These are phyloP conservation scores for Schwanniomyces sp. DNA, from an alignment of 805 yeast genomes.

Conservation along the genomic window DNA sequence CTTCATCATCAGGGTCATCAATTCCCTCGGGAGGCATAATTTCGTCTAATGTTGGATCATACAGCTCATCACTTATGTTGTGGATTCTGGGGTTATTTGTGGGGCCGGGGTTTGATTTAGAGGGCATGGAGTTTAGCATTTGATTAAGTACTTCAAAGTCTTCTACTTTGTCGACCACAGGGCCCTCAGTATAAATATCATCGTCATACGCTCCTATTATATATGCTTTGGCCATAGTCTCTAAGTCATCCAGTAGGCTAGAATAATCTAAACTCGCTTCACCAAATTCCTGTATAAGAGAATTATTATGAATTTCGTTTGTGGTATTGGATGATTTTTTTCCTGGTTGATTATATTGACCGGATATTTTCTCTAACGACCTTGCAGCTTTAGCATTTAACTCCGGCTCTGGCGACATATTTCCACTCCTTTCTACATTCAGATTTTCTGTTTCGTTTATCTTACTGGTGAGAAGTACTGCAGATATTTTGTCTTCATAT, in stretches of 20 bases:
- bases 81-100: constrained; percentile 1
- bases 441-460: constrained; percentile 3
- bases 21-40: constrained; percentile 26
- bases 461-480: neutral
- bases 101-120: neutral
- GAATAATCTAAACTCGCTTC: constrained; percentile 35
- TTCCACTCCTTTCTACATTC: constrained; percentile 5
- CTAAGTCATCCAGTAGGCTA: constrained; percentile 45
- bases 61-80: constrained; percentile 5
- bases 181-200: constrained; percentile 55
- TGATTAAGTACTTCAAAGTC: constrained; percentile 56
- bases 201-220: constrained; percentile 61
- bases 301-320: constrained; percentile 1
- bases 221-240: constrained; percentile 62
- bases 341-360: neutral
- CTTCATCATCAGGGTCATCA: constrained; percentile 35
- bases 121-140: constrained; percentile 39
- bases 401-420: neutral
- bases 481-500: neutral
- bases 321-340: neutral
- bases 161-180: constrained; percentile 50
- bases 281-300: constrained; percentile 1
- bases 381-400: neutral
- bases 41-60: constrained; percentile 13
- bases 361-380: neutral